Base-by-base conservation (phyloP, 2,329 filamentous ascomycete genomes). In the Penicillium digitatum region DNA sequence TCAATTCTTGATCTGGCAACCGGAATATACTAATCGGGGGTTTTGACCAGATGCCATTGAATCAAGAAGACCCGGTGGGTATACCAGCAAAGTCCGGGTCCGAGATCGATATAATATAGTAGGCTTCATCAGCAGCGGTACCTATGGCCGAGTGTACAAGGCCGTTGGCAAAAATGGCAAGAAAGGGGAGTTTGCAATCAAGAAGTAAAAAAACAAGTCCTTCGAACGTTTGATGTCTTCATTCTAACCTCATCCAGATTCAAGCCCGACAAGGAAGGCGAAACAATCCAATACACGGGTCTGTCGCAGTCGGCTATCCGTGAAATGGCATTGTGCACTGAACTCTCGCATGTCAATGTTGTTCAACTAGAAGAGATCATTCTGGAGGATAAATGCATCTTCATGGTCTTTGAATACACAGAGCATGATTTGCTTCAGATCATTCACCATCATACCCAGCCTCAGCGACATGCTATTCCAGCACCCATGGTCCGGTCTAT, bases 391-490 rank as follows among this genome's bases (percentile, higher is more conserved):
- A 97, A 97, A 78, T 96, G 92, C 77, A 97, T 99, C 72, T 99
- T 92, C 76, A 99, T 99, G 88, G 92, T 99, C 2, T 97, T 99
- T 66, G 94, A 97, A 73, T 99, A 96, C 72, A 94, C 94, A 63
- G 94, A 99, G 74, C 94, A 99, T 73, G 94, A 99, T 73, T 78
- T 99, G 35, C 80, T 99, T 5, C 94, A 99, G 73, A 97, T 99
- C 71, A 96, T 99, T 64, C 94, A 99, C 71, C 92, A 97, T 71
- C 94, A 99, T 74, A 95, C 89, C 1, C 88, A 96, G 71, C 88
- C 92, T 55, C 87, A 90, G 27, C 83, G 92, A 26, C 89, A 94
- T 63, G 87, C 90, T 6, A 96, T 99, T 55, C 91, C 93, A 1
- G 88, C 93, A 0, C 80, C 85, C 24, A 95, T 90, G 56, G 87